Evolutionary conservation across 371 early-diverging fungal genomes (phyloP).

Genomic region (Basidiobolus meristosporus): DNA sequence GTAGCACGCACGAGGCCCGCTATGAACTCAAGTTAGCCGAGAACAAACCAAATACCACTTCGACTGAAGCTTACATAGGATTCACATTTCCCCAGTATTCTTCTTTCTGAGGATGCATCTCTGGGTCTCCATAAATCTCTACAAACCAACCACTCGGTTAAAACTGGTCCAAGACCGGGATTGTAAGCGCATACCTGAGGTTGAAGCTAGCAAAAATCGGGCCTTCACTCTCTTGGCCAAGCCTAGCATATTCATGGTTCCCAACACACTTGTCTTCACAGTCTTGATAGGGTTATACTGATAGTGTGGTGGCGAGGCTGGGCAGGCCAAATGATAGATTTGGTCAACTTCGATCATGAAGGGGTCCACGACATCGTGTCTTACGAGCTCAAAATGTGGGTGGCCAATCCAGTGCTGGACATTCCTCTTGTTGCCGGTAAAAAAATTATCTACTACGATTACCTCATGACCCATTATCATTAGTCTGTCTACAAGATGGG

Average conservation of each 20-base stretch:
- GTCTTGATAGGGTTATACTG: slow-evolving; percentile 80
- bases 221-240: slow-evolving; percentile 69
- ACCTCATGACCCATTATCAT: slow-evolving; percentile 81
- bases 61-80: slow-evolving; percentile 28
- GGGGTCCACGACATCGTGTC: slow-evolving; percentile 72
- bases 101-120: slow-evolving; percentile 74
- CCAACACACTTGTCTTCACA: slow-evolving; percentile 71
- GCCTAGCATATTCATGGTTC: slow-evolving; percentile 81
- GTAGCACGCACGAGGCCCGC: slow-evolving; percentile 72
- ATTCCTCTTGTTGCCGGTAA: slow-evolving; percentile 52
- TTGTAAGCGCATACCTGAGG: slow-evolving; percentile 36
- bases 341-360: slow-evolving; percentile 72
- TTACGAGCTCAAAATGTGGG: slow-evolving; percentile 67
- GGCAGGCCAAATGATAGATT: slow-evolving; percentile 74
- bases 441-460: slow-evolving; percentile 71
- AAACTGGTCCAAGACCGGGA: not conserved
- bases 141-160: not conserved
- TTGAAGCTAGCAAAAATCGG: slow-evolving; percentile 58
- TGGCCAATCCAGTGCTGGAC: slow-evolving; percentile 75
- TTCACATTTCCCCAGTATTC: slow-evolving; percentile 79
- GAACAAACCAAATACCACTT: no score
- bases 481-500: slow-evolving; percentile 65
- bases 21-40: no score
- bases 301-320: slow-evolving; percentile 80
- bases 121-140: slow-evolving; percentile 85